Conservation (phyloP, 2,329 filamentous ascomycete genomes). For the Trichoderma guizhouense region DNA sequence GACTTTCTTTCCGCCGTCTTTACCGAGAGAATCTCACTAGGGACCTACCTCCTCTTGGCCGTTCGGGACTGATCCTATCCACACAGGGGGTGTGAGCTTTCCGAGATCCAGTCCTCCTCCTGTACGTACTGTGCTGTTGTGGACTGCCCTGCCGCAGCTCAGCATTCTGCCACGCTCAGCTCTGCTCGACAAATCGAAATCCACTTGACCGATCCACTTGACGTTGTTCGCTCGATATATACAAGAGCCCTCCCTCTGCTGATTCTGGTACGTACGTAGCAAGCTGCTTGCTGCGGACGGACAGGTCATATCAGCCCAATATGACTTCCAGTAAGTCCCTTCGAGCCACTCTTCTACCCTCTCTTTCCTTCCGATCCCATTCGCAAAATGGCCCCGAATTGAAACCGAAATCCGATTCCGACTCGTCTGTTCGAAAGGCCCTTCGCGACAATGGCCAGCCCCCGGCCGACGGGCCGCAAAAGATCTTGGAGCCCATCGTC, state of each 20-base stretch:
- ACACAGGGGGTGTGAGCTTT: constrained; percentile 4
- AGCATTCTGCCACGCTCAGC: neutral
- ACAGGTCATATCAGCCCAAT: constrained; percentile 34
- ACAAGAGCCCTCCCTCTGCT: constrained; percentile 18
- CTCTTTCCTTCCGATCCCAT: constrained; percentile 34
- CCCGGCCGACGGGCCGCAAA: constrained; percentile 13
- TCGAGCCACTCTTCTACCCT: constrained; percentile 37
- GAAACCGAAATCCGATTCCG: constrained; percentile 21
- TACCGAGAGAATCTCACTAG: constrained; percentile 5
- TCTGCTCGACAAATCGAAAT: neutral
- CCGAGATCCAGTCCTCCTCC: neutral
- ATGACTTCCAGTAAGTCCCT: constrained; percentile 48
- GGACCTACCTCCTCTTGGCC: neutral
- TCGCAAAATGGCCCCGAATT: constrained; percentile 26
- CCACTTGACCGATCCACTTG: constrained; percentile 10
- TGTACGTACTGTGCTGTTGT: neutral
- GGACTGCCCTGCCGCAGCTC: neutral
- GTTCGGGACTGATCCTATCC: neutral
- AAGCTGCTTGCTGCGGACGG: constrained; percentile 25
- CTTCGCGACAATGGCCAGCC: constrained; percentile 23
- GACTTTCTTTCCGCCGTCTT: neutral
- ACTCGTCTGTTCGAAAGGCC: constrained; percentile 23
- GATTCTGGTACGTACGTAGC: constrained; percentile 30
- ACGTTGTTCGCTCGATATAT: constrained; percentile 10
- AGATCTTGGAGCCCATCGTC: neutral